Base-by-base conservation (phyloP, 495 filamentous ascomycete species). In the Chlorociboria aeruginascens region DNA sequence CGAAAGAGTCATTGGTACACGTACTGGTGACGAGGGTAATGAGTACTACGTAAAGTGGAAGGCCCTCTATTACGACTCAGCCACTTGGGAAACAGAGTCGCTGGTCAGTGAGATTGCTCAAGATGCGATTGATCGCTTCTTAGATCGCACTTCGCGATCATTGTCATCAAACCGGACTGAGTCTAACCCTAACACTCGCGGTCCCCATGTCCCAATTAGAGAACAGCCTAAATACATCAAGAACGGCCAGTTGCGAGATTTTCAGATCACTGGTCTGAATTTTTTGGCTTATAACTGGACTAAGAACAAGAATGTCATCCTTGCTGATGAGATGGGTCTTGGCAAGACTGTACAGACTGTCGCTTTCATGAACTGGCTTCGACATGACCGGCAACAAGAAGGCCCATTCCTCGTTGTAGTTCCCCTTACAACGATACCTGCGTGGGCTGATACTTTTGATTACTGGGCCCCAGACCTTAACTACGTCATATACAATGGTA, bases 321-420 rank as follows among this genome's bases (percentile, higher is more conserved):
- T 99, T 11, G 92, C 92, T 10, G 92, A 99, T 55, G 92, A 99
- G 61, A 99, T 99, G 92, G 92, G 92, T 46, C 71, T 99, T 28
- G 92, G 92, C 20, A 99, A 99, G 69, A 99, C 92, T 0, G 90
- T 99, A 3, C 92, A 99, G 64, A 96, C 90, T 1, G 89, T 99
- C 16, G 74, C 92, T 0, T 97, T 97, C 63, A 82, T 96, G 69
- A 95, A 90, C 61, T 97, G 93, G 89, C 74, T 99, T 51, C 83
- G 89, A n/a, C 89, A 96, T 67, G 82, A 86, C 37, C 72, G 90
- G 46, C 71, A 72, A 40, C 93, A 97, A 58, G 81, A 97, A 65
- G 92, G 92, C 0, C 92, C 92, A 0, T 97, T 96, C 64, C 75
- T 99, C 32, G 88, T 95, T 36, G 86, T 99, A 20, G 92, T 95